Base-by-base conservation (phyloP, 139 green algal genomes). In the Closterium sp. region DNA sequence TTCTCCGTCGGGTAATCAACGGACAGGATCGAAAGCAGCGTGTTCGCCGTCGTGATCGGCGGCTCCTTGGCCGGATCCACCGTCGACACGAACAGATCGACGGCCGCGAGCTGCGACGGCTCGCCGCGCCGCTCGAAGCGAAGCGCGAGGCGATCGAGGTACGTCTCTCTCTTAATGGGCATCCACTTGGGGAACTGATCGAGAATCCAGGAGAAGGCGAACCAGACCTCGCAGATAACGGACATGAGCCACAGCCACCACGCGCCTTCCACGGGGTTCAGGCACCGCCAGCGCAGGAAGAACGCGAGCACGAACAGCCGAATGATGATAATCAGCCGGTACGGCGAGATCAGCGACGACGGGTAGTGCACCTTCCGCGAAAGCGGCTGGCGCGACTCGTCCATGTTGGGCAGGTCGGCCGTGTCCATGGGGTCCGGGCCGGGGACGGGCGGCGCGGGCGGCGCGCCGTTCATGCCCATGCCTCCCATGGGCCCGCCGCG, bases 201-300 rank as follows among this genome's bases (percentile, higher is more conserved):
- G n/a, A 94, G 88, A 28, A 94, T n/a, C 91, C 91, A 94, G n/a
- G 91, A 90, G 28, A 89, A 31, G 88, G 38, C 91, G 70, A 94
- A 94, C 91, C 91, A 92, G 88, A 94, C 70, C 91, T 94, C 91
- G 88, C 91, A 94, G 84, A 92, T 86, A 30, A 94, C 88, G 17
- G 88, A 92, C 30, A 38, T 85, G 62, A 91, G 22, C 91, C 91
- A 94, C 84, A 94, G 91, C 31, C 38, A 34, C 28, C 70, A 92
- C n/a, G 91, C 91, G 21, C 29, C 91, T 28, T 29, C 42, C 11
- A 90, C 90, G 27, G 91, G 91, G 88, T 94, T 94, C 13, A 88
- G 70, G 38, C 88, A 29, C 27, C 91, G 88, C n/a, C 31, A 94
- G 42, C 70, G 70, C 32, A 94, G 62, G 85, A 94, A 94, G 38